Base-by-base conservation (phyloP, 139 green algal species). In the Coccomyxa sp. region DNA sequence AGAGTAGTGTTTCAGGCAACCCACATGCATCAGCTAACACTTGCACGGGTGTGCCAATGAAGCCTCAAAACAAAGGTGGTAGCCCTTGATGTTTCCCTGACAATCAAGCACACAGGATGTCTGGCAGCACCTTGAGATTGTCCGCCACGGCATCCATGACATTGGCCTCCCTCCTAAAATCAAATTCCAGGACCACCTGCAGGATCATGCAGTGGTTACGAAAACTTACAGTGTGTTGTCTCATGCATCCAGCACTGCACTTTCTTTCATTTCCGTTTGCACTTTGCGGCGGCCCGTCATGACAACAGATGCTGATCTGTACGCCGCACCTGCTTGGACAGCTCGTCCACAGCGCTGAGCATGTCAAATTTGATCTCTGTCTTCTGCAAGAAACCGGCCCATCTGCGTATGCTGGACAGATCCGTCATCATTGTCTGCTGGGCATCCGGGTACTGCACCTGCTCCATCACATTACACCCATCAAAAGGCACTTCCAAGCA, bases 311-410 rank as follows among this genome's bases (percentile, higher is more conserved):
- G 60, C 60, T 25, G 16, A 68, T 68, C 60, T 77, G 71, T 16
- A 1, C 23, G 71, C 27, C 27, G 71, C n/a, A 77, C 82, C 86
- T 98, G 95, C 67, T 88, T 88, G 57, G 93, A 91, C 67, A 98
- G 92, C 90, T 98, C 95, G 81, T 96, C 93, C 38, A 98, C 93
- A 27, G 95, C 95, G 3, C 88, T 94, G 38, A 97, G 86, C 83
- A 98, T 82, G 85, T 98, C 95, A 82, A 98, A 98, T 82, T 95
- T 92, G 82, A 98, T 82, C 87, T 98, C 95, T 10, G 92, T 96
- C 81, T 96, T 96, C 38, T 86, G 89, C 79, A 98, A 87, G 85
- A 95, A 97, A 13, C 81, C 84, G 23, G 93, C 93, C 11, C 85
- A 87, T 15, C 85, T 79, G 10, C 95, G 86, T 11, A 98, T 85